These are phyloP conservation scores for Phaeosphaeria sp. DNA, from an alignment of 2,329 filamentous ascomycete species.

Conservation along the genomic window DNA sequence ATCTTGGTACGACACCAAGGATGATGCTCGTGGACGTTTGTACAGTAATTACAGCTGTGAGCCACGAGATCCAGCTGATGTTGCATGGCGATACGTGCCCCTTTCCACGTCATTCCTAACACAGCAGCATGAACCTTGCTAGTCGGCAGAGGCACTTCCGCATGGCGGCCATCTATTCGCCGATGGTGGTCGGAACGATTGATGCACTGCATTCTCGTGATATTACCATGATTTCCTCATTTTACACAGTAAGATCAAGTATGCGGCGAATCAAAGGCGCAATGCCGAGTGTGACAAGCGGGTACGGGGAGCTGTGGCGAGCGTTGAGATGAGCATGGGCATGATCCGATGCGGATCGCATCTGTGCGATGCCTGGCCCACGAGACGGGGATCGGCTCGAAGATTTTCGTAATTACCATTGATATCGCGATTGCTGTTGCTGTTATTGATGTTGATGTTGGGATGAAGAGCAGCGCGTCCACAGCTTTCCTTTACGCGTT, in stretches of 20 bases:
- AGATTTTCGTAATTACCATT: constrained; percentile 12
- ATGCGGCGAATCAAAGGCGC: constrained; percentile 9
- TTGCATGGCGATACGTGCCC: background rate
- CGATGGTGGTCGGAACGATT: background rate
- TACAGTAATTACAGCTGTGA: constrained; percentile 1
- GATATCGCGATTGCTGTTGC: background rate
- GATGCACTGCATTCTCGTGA: constrained; percentile 9
- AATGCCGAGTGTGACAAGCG: constrained; percentile 6
- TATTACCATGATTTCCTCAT: background rate
- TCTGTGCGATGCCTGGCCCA: constrained; percentile 5
- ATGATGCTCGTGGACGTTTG: background rate
- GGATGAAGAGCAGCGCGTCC: background rate
- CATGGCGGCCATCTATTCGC: background rate
- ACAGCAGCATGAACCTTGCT: constrained; percentile 2
- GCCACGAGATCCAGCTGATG: background rate
- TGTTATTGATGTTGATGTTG: constrained; percentile 8
- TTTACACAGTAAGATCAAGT: constrained; percentile 2
- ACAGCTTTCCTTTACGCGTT: constrained; percentile 5
- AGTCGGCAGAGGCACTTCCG: background rate
- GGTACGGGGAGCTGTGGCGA: background rate
- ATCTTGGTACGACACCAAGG: background rate
- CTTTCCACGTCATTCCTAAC: background rate
- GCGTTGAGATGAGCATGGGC: background rate
- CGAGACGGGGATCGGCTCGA: constrained; percentile 14
- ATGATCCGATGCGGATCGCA: background rate